Percentiles rank a stretch among this genome's conserved stretches.
Evolutionary conservation across 768 basidiomycete species (phyloP).

Genomic region (Leccinum disarticulatum): DNA sequence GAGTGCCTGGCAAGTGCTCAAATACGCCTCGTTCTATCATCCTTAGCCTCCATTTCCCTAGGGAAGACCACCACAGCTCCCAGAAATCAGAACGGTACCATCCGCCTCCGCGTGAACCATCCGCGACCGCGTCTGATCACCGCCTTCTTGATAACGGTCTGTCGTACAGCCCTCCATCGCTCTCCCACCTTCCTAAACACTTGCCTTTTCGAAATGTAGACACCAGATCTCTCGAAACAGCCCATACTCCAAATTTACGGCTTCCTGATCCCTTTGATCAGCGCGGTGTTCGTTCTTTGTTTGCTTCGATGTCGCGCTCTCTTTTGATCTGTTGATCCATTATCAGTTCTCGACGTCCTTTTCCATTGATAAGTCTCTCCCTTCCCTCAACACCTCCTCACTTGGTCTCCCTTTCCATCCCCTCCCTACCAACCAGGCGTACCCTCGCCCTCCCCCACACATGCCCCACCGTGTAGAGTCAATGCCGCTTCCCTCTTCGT

Average conservation of each 20-base stretch:
- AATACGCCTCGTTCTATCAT: conserved; percentile 21
- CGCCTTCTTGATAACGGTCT: conserved; percentile 33
- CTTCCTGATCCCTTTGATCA: conserved; percentile 36
- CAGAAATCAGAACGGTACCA: conserved; percentile 20
- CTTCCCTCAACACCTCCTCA: conserved; percentile 23
- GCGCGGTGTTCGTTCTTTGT: conserved; percentile 37
- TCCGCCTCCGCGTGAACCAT: conserved; percentile 25
- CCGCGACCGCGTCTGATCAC: conserved; percentile 32
- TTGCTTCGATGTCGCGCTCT: conserved; percentile 34
- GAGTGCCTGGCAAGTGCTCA: conserved; percentile 29
- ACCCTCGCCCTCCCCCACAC: conserved; percentile 19
- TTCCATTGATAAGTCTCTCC: conserved; percentile 38
- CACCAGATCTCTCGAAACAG: conserved; percentile 35
- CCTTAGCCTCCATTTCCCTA: conserved; percentile 20
- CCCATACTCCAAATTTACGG: conserved; percentile 33
- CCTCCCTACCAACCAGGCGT: conserved; percentile 15
- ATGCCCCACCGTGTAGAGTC: conserved; percentile 57
- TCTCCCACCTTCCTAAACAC: conserved; percentile 28
- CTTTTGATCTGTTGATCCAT: conserved; percentile 40
- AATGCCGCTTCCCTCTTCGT: conserved; percentile 34
- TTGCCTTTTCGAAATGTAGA: conserved; percentile 31
- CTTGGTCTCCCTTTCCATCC: conserved; percentile 17
- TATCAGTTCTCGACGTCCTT: conserved; percentile 40
- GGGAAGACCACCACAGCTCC: conserved; percentile 29
- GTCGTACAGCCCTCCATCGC: conserved; percentile 24